Percentiles rank a stretch among this genome's conserved stretches.
Conservation (phyloP, 1,284 basidiomycete species). For the Naganishia sp. region DNA sequence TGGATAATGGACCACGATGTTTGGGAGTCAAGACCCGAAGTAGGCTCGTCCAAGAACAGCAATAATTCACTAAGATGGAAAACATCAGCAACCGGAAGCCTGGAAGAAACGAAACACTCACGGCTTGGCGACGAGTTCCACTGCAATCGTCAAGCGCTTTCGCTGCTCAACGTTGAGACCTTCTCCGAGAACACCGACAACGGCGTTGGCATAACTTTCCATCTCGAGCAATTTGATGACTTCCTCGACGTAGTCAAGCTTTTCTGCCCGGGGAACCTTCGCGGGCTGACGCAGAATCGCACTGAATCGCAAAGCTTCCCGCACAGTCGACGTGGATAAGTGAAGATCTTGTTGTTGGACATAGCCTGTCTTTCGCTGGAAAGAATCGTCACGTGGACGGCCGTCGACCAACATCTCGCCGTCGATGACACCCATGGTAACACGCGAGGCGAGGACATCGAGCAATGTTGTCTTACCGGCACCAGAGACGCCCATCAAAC, state of each 20-base stretch:
- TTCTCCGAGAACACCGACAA: conserved; percentile 70
- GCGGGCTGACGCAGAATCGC: conserved; percentile 77
- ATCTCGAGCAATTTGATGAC: conserved; percentile 78
- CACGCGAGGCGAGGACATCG: conserved; percentile 78
- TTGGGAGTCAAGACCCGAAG: conserved; percentile 81
- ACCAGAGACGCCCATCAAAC: conserved; percentile 68
- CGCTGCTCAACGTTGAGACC: conserved; percentile 66
- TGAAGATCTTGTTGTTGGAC: conserved; percentile 76
- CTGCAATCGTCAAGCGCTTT: conserved; percentile 78
- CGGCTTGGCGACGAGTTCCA: conserved; percentile 71
- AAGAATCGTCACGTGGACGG: conserved; percentile 67
- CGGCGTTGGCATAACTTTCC: conserved; percentile 67
- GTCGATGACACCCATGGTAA: conserved; percentile 73
- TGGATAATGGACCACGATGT: conserved; percentile 82
- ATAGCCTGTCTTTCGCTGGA: conserved; percentile 64
- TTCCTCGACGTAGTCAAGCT: conserved; percentile 76
- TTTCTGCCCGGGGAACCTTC: conserved; percentile 67
- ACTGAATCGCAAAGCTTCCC: conserved; percentile 80
- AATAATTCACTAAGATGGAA: conserved; percentile 58
- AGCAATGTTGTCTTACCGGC: conserved; percentile 75
- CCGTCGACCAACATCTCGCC: conserved; percentile 81
- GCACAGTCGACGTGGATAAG: conserved; percentile 68
- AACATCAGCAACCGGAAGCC: conserved; percentile 5
- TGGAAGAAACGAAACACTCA: conserved; percentile 35
- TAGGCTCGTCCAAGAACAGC: conserved; percentile 74